Base-by-base conservation (phyloP, 164 flowering plant species). In the Tinospora cordifolia region DNA sequence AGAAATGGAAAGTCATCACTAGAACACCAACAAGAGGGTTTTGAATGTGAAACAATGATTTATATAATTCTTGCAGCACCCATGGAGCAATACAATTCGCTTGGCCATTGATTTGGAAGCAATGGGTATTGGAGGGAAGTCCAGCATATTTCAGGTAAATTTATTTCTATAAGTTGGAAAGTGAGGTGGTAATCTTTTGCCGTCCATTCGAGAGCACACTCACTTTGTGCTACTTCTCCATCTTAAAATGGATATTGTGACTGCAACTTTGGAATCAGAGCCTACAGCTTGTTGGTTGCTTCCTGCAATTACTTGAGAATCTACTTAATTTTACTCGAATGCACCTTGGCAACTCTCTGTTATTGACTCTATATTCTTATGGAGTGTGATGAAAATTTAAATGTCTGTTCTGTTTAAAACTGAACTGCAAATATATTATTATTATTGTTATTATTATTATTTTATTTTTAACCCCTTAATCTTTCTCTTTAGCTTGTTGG, bases 91-190 rank as follows among this genome's bases (percentile, higher is more conserved):
- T 73, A 84, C 91, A 34, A 65, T 94, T 70, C 87, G 92, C 40
- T 60, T 92, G 82, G 95, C 90, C 60, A 76, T 94, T 79, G 97
- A 94, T 82, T 80, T 94, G 80, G 99, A 94, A 82, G 97, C 99
- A 72, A 92, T 94, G 95, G 97, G 99, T 14, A 81, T 86, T 67
- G 99, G 99, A 65, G 99, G 99, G 47, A 87, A 85, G 75, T 92
- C 99, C 63, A 71, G 83, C 73, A 85, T 94, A 73, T 94, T 94
- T 81, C 97, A 94, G 99, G 99, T 94, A 22, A 34, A n/a, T 39
- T 44, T 59, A 24, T 66, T 41, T 72, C 21, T 72, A 49, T 69
- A 1, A 69, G 63, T 62, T 54, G 63, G 63, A 36, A 54, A 36
- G 14, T 19, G 9, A 54, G 24, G 60, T 9, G 60, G 24, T 9